A percentile compares a stretch with the other conserved stretches of the same genome.
Evolutionary conservation across 495 filamentous ascomycete species (phyloP).

Genomic region (Neurospora hispaniola): DNA sequence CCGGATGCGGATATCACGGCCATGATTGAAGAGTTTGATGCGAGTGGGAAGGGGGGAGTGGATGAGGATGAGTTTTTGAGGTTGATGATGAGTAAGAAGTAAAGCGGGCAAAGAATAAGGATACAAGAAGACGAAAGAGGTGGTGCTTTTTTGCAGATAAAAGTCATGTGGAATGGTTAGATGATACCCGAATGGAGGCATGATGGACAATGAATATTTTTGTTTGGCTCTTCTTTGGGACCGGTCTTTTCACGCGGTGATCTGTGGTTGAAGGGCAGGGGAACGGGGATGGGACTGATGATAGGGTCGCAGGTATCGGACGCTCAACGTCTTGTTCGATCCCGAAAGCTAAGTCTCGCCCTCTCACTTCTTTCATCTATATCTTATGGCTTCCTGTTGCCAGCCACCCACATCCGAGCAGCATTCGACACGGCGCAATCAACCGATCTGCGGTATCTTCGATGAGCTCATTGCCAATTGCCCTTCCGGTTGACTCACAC

Average conservation of each 20-base stretch:
- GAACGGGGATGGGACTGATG: background rate
- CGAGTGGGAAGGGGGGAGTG: conserved; percentile 84
- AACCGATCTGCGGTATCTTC: background rate
- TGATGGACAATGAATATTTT: background rate
- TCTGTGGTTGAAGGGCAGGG: background rate
- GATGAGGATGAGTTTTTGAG: conserved; percentile 79
- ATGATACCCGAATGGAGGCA: background rate
- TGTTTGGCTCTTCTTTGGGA: background rate
- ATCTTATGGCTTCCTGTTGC: background rate
- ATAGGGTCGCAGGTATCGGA: background rate
- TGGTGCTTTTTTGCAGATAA: background rate
- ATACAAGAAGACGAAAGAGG: background rate
- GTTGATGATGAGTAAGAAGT: conserved; percentile 28
- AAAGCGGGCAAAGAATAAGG: background rate
- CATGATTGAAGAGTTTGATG: conserved; percentile 99
- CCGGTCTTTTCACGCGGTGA: background rate
- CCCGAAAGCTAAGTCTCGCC: background rate
- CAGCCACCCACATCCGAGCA: background rate
- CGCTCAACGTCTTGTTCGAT: background rate
- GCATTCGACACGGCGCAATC: background rate
- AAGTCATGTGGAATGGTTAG: background rate
- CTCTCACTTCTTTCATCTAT: background rate
- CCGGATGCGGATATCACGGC: conserved; percentile 86
- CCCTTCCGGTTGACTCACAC: background rate
- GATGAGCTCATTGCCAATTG: background rate